Base-by-base conservation (phyloP, 1,284 basidiomycete species). In the Marasmius fiardii region DNA sequence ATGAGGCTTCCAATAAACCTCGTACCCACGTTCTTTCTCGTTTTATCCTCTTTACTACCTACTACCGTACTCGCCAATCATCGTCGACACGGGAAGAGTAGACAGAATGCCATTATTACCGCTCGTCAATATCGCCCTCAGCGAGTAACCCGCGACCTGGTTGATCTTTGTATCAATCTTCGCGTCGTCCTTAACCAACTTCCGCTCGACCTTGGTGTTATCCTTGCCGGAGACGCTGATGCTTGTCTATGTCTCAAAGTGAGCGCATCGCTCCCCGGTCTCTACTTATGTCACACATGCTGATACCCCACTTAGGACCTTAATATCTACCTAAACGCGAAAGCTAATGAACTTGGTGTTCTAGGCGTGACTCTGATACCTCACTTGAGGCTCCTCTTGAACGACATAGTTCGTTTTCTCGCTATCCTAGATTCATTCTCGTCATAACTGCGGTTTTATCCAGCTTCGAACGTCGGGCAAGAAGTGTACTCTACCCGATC, bases 321-420 rank as follows among this genome's bases (percentile, higher is more conserved):
- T 16, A 61, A 74, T 34, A 51, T 75, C 41, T 74, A 69, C 56
- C 66, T 76, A 1, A 64, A 71, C 35, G 68, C 71, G 12, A 68
- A 74, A 33, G 47, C 33, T 50, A 58, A 65, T 31, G 61, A 69
- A 21, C 37, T 72, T 31, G 60, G 65, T 52, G 58, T 63, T 23
- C 64, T 74, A 11, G 61, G 67, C 16, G 58, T 56, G 28, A 16
- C 60, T 72, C 8, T 67, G 69, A 60, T 57, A 31, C 54, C 64
- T 28, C 34, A 53, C 4, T 58, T 71, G 34, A 53, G 57, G n/a
- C 52, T 60, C 8, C 31, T 69, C 18, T 61, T 72, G 33, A 60
- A 61, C 4, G 59, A 57, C 35, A 54, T 70, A 20, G 68, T 68
- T 54, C 28, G 60, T 56, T 35, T 43, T 4, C 12, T 37, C 33